A percentile compares a stretch with the other conserved stretches of the same genome.
These are phyloP conservation scores for Aureobasidium namibiae DNA, from an alignment of 2,329 filamentous ascomycete genomes.

Conservation along the genomic window DNA sequence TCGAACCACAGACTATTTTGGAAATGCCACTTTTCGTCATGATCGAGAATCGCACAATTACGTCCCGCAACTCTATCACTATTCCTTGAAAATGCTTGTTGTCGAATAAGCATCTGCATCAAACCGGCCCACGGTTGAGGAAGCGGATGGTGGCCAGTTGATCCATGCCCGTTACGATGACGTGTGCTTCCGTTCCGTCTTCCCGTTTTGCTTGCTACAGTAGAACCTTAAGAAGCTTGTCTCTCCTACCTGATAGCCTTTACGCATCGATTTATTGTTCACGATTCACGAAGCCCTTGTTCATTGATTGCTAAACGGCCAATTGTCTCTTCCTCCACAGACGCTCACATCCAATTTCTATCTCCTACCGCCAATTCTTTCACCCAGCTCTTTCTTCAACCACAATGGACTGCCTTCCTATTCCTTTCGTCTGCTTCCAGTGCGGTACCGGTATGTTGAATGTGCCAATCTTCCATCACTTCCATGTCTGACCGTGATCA, in stretches of 20 bases:
- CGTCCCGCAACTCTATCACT: neutral
- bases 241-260: neutral
- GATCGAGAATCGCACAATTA: neutral
- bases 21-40: neutral
- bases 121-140: neutral
- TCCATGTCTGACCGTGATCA: neutral
- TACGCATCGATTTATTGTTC: neutral
- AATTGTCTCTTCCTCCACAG: neutral
- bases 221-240: neutral
- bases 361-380: too few relatives aligned
- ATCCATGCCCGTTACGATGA: neutral
- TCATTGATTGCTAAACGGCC: neutral
- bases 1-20: slow-evolving; percentile 4
- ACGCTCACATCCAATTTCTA: neutral
- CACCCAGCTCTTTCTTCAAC: neutral
- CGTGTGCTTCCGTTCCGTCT: neutral
- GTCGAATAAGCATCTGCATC: neutral
- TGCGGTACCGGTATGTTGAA: slow-evolving; percentile 27
- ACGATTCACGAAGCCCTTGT: neutral
- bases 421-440: slow-evolving; percentile 29
- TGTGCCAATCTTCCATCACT: neutral
- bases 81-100: slow-evolving; percentile 1
- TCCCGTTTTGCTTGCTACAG: slow-evolving; percentile 1
- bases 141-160: too few relatives aligned
- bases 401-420: slow-evolving; percentile 20